phyloP scores from a whole-genome alignment of 352 stramenopile species.

The Phytophthora pistaciae region DNA sequence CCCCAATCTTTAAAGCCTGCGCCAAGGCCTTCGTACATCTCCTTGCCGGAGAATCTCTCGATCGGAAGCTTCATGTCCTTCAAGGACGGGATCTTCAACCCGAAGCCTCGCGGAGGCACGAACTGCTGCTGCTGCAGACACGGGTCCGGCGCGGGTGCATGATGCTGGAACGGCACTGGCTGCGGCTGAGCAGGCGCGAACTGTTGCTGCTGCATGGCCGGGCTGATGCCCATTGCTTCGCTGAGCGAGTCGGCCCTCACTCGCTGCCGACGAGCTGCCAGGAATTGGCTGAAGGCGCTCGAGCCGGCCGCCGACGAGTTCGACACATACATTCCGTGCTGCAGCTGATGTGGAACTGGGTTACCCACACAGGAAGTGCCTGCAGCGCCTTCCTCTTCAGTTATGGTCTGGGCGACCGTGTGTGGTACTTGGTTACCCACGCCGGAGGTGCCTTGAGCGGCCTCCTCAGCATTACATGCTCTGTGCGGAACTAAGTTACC shows the following conservation, averaged over 20 bases:
- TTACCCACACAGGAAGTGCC: neutral
- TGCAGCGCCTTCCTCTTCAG: neutral
- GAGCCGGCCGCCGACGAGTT: neutral
- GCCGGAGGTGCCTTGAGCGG: too few species aligned
- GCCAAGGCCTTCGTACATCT: neutral
- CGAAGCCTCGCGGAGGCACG: neutral
- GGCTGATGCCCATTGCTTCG: neutral
- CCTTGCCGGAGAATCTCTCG: neutral
- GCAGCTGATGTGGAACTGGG: neutral
- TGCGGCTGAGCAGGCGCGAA: neutral
- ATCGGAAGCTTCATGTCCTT: neutral
- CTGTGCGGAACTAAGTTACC: too few species aligned
- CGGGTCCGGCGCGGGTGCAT: neutral
- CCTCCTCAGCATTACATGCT: too few species aligned
- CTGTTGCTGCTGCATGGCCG: neutral
- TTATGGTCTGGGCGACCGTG: neutral
- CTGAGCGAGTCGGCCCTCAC: neutral
- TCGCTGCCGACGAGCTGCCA: neutral
- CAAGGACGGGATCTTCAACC: neutral
- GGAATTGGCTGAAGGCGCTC: neutral
- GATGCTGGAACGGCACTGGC: neutral
- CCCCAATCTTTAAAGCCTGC: neutral
- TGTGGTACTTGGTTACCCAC: neutral
- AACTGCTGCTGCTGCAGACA: neutral
- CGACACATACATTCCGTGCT: neutral